Evolutionary conservation across 2,329 filamentous ascomycete genomes (phyloP).

Genomic region (Fusarium subtropicale): DNA sequence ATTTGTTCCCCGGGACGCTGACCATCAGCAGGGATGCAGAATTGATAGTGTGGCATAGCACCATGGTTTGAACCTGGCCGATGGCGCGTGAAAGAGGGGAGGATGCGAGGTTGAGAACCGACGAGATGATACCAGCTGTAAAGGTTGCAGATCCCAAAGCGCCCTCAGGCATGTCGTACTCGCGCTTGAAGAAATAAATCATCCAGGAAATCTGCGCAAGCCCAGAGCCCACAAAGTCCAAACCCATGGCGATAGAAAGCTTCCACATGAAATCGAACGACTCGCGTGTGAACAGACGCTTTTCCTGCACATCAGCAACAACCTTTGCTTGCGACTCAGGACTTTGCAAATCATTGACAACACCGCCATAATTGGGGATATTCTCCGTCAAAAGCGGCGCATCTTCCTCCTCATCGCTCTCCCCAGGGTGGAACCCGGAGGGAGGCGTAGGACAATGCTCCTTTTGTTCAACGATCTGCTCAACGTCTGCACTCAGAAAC

Average conservation of each 20-base stretch:
- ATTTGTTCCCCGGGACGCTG: conserved; percentile 37
- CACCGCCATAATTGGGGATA: conserved; percentile 15
- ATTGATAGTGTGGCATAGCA: conserved; percentile 40
- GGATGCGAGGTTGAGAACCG: conserved; percentile 38
- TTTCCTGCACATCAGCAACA: not conserved
- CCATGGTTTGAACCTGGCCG: conserved; percentile 41
- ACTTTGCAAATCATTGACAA: not conserved
- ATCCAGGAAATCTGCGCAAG: conserved; percentile 44
- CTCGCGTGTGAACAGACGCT: conserved; percentile 27
- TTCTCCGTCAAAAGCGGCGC: conserved; percentile 22
- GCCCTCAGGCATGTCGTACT: conserved; percentile 40
- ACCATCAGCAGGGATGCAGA: conserved; percentile 38
- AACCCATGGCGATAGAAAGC: conserved; percentile 31
- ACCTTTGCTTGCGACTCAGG: not conserved
- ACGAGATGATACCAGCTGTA: conserved; percentile 41
- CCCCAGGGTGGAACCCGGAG: not conserved
- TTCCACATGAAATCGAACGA: conserved; percentile 43
- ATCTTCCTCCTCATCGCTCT: conserved; percentile 4
- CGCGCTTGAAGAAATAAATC: conserved; percentile 43
- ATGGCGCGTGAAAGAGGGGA: conserved; percentile 34
- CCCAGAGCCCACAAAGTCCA: conserved; percentile 41
- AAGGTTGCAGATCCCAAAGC: conserved; percentile 38
- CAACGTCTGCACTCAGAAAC: conserved; percentile 29
- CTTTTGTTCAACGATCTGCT: conserved; percentile 18
- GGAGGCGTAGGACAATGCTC: conserved; percentile 12